These are phyloP conservation scores for Neoascochyta sp. DNA, from an alignment of 2,329 filamentous ascomycete species.

Conservation along the genomic window DNA sequence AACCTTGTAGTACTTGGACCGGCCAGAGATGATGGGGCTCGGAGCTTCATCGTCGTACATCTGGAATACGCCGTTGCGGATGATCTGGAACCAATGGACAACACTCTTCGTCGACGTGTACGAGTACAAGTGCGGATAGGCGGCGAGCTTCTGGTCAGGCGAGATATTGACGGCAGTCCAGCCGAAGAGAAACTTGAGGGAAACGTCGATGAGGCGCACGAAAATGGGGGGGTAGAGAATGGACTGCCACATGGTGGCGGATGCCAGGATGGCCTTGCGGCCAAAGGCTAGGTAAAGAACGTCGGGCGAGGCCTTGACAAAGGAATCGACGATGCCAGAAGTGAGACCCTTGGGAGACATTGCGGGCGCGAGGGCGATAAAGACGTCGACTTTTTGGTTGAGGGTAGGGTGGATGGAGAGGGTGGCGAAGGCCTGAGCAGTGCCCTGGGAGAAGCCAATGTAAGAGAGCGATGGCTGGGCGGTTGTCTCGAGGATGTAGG, in stretches of 20 bases:
- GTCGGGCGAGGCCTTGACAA: conserved; percentile 90
- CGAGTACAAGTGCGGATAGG: conserved; percentile 93
- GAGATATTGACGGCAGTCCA: conserved; percentile 86
- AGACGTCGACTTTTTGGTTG: conserved; percentile 91
- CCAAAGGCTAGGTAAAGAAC: conserved; percentile 92
- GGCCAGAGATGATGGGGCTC: conserved; percentile 65
- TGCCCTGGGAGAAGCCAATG: conserved; percentile 95
- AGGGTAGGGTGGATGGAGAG: conserved; percentile 87
- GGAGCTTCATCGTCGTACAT: conserved; percentile 97
- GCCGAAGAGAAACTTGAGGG: conserved; percentile 78
- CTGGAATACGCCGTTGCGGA: conserved; percentile 91
- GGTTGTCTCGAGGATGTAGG: conserved; percentile 83
- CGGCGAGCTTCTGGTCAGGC: conserved; percentile 83
- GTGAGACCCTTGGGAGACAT: conserved; percentile 92
- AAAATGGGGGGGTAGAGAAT: conserved; percentile 94
- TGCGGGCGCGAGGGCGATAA: conserved; percentile 90
- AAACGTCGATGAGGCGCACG: conserved; percentile 78
- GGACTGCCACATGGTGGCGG: conserved; percentile 95
- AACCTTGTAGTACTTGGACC: conserved; percentile 88
- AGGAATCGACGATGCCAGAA: conserved; percentile 85
- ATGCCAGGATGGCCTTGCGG: conserved; percentile 83
- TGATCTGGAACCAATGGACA: conserved; percentile 99
- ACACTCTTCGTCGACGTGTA: conserved; percentile 96
- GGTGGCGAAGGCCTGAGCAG: conserved; percentile 91
- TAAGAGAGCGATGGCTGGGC: conserved; percentile 83